These are phyloP conservation scores for Phialophora expanda DNA, from an alignment of 2,329 filamentous ascomycete genomes.

Conservation along the genomic window DNA sequence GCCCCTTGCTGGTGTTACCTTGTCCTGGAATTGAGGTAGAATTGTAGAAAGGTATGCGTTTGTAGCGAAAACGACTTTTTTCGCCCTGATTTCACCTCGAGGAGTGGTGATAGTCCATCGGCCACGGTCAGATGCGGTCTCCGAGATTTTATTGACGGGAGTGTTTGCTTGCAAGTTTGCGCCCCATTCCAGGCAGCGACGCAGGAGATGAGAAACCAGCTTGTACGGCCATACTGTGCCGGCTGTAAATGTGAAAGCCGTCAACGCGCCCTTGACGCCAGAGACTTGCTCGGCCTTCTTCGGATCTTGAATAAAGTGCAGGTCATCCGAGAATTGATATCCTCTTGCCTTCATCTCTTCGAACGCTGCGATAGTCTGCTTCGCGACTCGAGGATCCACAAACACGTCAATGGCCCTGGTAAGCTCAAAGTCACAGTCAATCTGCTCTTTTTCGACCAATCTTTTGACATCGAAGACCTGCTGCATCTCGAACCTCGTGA, in stretches of 20 bases:
- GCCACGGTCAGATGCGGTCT: slow-evolving; percentile 36
- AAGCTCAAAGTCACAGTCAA: slow-evolving; percentile 52
- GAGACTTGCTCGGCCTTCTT: slow-evolving; percentile 39
- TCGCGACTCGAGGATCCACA: slow-evolving; percentile 42
- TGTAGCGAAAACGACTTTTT: slow-evolving; percentile 74
- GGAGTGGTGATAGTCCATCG: slow-evolving; percentile 72
- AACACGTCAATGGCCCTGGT: slow-evolving; percentile 50
- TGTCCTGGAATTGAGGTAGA: slow-evolving; percentile 69
- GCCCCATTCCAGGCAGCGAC: slow-evolving; percentile 59
- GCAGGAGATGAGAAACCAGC: slow-evolving; percentile 73
- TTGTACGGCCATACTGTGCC: slow-evolving; percentile 70
- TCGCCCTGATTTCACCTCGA: slow-evolving; percentile 69
- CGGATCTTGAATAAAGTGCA: slow-evolving; percentile 37
- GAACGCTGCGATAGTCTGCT: slow-evolving; percentile 43
- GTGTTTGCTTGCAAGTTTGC: slow-evolving; percentile 62
- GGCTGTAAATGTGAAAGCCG: slow-evolving; percentile 45
- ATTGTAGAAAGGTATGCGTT: slow-evolving; percentile 83
- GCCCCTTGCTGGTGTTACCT: slow-evolving; percentile 78
- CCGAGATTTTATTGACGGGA: slow-evolving; percentile 46
- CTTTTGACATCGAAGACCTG: slow-evolving; percentile 50
- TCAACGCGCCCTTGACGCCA: slow-evolving; percentile 47
- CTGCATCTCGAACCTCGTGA: slow-evolving; percentile 49
- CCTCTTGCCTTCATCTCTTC: slow-evolving; percentile 41
- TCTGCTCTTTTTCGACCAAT: slow-evolving; percentile 48
- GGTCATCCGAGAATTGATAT: slow-evolving; percentile 41